Conservation (phyloP, 495 filamentous ascomycete genomes). For the Xylaria nigripes region DNA sequence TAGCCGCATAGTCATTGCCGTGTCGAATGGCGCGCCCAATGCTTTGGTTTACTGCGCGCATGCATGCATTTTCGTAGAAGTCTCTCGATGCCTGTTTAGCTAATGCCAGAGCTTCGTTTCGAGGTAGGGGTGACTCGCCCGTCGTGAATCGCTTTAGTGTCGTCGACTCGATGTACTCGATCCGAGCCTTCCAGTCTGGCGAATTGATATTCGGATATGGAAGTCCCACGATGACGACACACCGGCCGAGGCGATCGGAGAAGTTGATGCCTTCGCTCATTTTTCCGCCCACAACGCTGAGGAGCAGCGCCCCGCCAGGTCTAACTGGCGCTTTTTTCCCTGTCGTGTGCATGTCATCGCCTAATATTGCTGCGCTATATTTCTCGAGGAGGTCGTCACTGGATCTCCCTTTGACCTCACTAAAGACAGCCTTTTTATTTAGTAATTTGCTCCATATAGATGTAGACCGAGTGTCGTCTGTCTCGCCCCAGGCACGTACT, state of each 20-base stretch:
- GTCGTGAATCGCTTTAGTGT: conserved; percentile 38
- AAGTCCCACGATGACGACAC: conserved; percentile 79
- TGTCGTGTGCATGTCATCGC: neutral
- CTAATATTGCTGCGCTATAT: conserved; percentile 63
- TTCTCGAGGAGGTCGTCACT: conserved; percentile 60
- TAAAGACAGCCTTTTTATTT: conserved; percentile 57
- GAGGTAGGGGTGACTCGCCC: conserved; percentile 40
- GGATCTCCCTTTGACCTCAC: conserved; percentile 52
- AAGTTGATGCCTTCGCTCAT: conserved; percentile 98
- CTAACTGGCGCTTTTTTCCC: neutral
- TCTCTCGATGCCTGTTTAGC: conserved; percentile 65
- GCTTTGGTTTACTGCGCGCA: conserved; percentile 95
- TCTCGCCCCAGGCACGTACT: conserved; percentile 54
- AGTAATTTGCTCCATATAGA: conserved; percentile 48
- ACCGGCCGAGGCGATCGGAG: conserved; percentile 80
- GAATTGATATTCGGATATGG: conserved; percentile 89
- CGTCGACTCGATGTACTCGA: conserved; percentile 74
- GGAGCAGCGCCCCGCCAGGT: conserved; percentile 65
- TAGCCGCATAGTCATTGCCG: conserved; percentile 78
- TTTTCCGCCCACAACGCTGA: conserved; percentile 93
- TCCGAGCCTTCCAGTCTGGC: conserved; percentile 85
- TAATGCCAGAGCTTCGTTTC: conserved; percentile 34
- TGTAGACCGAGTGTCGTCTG: conserved; percentile 18
- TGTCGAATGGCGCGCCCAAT: conserved; percentile 91
- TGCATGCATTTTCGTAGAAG: conserved; percentile 92